Conservation (phyloP, 495 filamentous ascomycete species). For the Saxispiralis lemnorum region DNA sequence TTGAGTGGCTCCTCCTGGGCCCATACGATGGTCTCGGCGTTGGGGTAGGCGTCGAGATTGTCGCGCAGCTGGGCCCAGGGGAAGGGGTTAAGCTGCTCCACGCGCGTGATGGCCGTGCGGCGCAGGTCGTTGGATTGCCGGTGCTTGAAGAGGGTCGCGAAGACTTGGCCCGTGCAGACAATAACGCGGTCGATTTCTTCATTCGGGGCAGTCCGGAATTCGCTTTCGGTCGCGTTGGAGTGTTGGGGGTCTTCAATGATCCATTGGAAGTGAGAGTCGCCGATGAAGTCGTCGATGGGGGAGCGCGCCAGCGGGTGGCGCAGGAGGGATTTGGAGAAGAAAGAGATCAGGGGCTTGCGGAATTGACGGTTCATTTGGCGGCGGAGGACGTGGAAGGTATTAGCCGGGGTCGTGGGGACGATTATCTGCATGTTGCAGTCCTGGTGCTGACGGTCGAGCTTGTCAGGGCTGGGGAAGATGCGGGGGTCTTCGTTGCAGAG, state of each 20-base stretch:
- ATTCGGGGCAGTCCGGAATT: slow-evolving; percentile 44
- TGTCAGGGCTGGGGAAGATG: slow-evolving; percentile 67
- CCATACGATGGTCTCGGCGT: slow-evolving; percentile 92
- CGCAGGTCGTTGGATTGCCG: slow-evolving; percentile 68
- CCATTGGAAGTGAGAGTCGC: slow-evolving; percentile 86
- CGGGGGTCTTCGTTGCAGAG: slow-evolving; percentile 96
- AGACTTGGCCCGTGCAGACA: slow-evolving; percentile 89
- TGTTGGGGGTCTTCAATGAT: slow-evolving; percentile 83
- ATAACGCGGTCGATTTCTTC: slow-evolving; percentile 89
- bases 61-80: slow-evolving; percentile 91
- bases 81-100: slow-evolving; percentile 97
- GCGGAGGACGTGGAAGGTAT: slow-evolving; percentile 89
- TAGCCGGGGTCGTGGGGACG: slow-evolving; percentile 81
- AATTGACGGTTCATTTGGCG: slow-evolving; percentile 98
- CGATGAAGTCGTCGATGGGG: slow-evolving; percentile 71
- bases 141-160: slow-evolving; percentile 75
- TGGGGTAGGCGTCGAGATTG: slow-evolving; percentile 89
- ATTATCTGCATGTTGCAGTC: slow-evolving; percentile 99
- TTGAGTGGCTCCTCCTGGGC: slow-evolving; percentile 94
- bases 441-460: slow-evolving; percentile 93
- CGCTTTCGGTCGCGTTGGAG: slow-evolving; percentile 29
- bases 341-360: slow-evolving; percentile 89
- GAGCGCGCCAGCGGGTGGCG: slow-evolving; percentile 85
- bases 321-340: slow-evolving; percentile 92
- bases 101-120: slow-evolving; percentile 78